Conservation (phyloP, 1,284 basidiomycete species). For the Puccinia coronata region DNA sequence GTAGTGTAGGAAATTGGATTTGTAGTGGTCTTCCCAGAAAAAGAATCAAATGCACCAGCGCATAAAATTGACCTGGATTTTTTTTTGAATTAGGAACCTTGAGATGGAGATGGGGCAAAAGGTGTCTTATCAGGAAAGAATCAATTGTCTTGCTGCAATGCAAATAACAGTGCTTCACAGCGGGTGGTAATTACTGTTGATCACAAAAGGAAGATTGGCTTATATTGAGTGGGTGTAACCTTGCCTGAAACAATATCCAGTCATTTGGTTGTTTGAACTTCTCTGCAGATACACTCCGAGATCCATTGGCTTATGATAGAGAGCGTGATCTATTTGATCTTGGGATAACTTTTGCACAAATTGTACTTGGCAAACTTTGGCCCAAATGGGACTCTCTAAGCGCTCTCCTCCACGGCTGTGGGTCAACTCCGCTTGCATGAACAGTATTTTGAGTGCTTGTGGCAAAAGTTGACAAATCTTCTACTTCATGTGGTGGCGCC, state of each 20-base stretch:
- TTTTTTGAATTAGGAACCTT: constrained; percentile 12
- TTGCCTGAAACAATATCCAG: neutral
- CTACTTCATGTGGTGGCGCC: constrained; percentile 1
- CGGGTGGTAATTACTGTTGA: too few relatives aligned
- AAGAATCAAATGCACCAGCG: neutral
- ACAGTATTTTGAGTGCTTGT: neutral
- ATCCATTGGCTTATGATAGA: constrained; percentile 54
- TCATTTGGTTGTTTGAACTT: neutral
- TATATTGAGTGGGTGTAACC: neutral
- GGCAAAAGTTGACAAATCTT: neutral
- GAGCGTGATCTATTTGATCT: constrained; percentile 58
- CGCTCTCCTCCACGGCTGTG: constrained; percentile 29
- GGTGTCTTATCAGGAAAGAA: constrained; percentile 22
- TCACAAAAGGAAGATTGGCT: too few relatives aligned
- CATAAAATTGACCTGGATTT: neutral
- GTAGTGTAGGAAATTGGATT: constrained; percentile 31
- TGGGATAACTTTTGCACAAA: constrained; percentile 56
- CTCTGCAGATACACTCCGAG: constrained; percentile 54
- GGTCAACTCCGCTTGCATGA: neutral
- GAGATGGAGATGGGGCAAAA: constrained; percentile 31
- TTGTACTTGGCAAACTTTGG: constrained; percentile 55
- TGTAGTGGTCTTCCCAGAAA: neutral
- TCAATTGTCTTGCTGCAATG: constrained; percentile 35
- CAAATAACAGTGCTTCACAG: too few relatives aligned
- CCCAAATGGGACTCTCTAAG: constrained; percentile 27